phyloP scores from a whole-genome alignment of 2,329 filamentous ascomycete genomes.

The Nemania sp. region DNA sequence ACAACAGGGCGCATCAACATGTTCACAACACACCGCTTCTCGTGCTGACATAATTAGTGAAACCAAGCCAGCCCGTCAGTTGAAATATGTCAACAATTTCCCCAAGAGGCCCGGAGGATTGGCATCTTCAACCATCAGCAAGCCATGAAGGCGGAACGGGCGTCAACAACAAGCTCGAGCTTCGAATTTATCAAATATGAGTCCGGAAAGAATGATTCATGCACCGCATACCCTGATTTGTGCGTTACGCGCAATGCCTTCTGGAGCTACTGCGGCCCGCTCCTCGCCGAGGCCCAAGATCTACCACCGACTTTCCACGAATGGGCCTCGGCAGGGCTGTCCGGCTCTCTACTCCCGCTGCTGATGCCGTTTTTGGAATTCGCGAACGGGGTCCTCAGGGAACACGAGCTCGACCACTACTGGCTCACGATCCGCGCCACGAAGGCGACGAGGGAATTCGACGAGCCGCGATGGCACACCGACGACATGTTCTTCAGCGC shows the following conservation, averaged over 20 bases:
- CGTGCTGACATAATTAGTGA: not conserved
- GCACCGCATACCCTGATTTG: constrained; percentile 9
- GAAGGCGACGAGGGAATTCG: constrained; percentile 48
- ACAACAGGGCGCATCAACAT: not conserved
- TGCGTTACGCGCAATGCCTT: constrained; percentile 42
- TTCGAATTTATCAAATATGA: constrained; percentile 36
- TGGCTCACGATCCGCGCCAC: constrained; percentile 55
- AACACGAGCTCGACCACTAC: constrained; percentile 47
- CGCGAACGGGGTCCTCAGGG: constrained; percentile 44
- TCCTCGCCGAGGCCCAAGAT: constrained; percentile 37
- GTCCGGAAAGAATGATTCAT: not conserved
- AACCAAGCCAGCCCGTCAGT: not conserved
- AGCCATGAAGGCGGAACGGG: constrained; percentile 19
- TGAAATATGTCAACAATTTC: not conserved
- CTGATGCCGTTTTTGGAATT: constrained; percentile 49
- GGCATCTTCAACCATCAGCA: not conserved
- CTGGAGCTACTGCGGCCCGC: constrained; percentile 52
- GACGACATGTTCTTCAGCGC: constrained; percentile 52
- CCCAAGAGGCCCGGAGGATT: too few species aligned
- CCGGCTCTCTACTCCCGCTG: constrained; percentile 40
- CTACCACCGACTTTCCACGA: constrained; percentile 46
- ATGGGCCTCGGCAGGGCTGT: constrained; percentile 44
- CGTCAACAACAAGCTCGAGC: constrained; percentile 19
- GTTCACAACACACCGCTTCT: not conserved
- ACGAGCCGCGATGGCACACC: constrained; percentile 53